Base-by-base conservation (phyloP, 2,329 filamentous ascomycete species). In the Westerdykella ornata region DNA sequence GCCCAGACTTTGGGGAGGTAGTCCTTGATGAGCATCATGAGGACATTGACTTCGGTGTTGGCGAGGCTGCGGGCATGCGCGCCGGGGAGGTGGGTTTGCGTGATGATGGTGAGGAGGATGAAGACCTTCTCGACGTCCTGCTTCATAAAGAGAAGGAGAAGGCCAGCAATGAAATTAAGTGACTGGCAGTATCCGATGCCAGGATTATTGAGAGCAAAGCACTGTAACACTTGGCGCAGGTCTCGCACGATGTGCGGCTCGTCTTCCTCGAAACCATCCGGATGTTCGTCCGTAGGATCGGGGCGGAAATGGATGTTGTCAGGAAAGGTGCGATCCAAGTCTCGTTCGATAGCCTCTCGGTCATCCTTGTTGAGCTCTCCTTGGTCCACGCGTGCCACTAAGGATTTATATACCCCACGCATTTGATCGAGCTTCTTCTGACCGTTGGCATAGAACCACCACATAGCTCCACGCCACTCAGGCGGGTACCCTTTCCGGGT, bases 371-470 rank as follows among this genome's bases (percentile, higher is more conserved):
- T 79, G n/a, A 82, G 71, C 41, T 72, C 69, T 13, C 72, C 76
- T 0, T 78, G 72, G 57, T 84, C 82, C 26, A 85, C 80, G 46
- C 78, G 73, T 41, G 76, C 71, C 22, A 92, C 71, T 30, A 94
- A 70, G 39, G 80, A 74, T 39, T 81, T 76, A 61, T 96, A 97
- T 13, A 90, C 70, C 1, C 86, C 86, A 4, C 54, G 45, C 41
- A 57, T 57, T 4, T 80, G 76, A 38, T 80, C 77, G 45, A 95
- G 65, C 50, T 88, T 84, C 35, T 82, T 80, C 17, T 88, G 88
- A 1, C 90, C 90, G 15, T 88, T 88, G 9, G 88, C 88, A 62
- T 96, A 97, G 69, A 85, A 96, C 65, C 94, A 97, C 90, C 90
- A 97, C 35, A 90, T 90, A 5, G 86, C 84, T n/a, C 90, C 90